phyloP scores from a whole-genome alignment of 2,329 filamentous ascomycete species.

The Rosellinia necatrix region DNA sequence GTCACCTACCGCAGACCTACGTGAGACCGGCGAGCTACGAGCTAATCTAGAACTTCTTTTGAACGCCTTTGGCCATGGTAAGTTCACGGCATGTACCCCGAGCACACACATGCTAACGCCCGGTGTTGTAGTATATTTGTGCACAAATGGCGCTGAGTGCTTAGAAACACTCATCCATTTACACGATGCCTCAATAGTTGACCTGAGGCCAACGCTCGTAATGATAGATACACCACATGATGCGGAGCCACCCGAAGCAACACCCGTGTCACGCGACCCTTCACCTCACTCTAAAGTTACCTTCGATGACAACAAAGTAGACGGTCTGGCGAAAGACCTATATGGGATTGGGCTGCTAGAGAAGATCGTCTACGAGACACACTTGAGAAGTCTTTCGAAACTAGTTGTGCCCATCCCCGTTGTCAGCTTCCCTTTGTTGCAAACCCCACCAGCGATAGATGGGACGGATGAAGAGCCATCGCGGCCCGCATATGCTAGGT shows the following conservation, averaged over 20 bases:
- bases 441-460: constrained; percentile 38
- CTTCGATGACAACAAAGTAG: constrained; percentile 45
- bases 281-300: constrained; percentile 50
- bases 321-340: constrained; percentile 51
- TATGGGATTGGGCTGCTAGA: constrained; percentile 61
- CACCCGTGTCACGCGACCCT: constrained; percentile 46
- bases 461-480: constrained; percentile 36
- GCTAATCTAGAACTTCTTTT: constrained; percentile 55
- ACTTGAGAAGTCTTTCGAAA: constrained; percentile 59
- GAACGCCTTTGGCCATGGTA: constrained; percentile 61
- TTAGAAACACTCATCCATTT: constrained; percentile 58
- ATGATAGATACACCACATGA: constrained; percentile 61
- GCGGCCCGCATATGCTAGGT: constrained; percentile 32
- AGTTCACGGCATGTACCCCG: constrained; percentile 29
- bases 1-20: constrained; percentile 36
- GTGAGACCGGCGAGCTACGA: constrained; percentile 44
- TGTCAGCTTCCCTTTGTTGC: constrained; percentile 47
- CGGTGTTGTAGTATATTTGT: constrained; percentile 54
- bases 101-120: constrained; percentile 13
- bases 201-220: constrained; percentile 61
- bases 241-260: constrained; percentile 48
- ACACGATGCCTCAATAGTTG: constrained; percentile 56
- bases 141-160: constrained; percentile 57
- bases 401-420: constrained; percentile 62
- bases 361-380: constrained; percentile 62